phyloP scores from a whole-genome alignment of 23 red algal species.

The Chondrus crispus region DNA sequence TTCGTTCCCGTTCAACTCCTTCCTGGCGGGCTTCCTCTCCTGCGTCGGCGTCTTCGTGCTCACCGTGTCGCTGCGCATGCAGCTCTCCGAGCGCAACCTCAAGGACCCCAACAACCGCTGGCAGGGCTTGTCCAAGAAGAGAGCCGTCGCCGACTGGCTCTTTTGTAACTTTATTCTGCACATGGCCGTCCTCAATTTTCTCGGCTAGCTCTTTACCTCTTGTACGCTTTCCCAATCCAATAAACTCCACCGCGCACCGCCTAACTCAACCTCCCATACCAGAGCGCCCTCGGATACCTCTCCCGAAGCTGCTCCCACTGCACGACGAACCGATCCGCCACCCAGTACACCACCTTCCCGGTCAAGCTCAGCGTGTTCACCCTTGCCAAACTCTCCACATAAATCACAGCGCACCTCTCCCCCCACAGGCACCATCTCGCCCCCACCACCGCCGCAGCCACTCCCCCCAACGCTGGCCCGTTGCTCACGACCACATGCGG shows the following conservation, averaged over 20 bases:
- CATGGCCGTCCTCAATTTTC: slow-evolving; percentile 92
- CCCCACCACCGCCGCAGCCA: slow-evolving; percentile 35
- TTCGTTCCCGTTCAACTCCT: slow-evolving; percentile 97
- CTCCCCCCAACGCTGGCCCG: slow-evolving; percentile 44
- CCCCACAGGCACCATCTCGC: not conserved
- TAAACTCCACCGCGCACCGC: not conserved
- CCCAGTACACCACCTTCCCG: slow-evolving; percentile 59
- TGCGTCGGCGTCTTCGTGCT: slow-evolving; percentile 83
- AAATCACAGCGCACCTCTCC: slow-evolving; percentile 44
- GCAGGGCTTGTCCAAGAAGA: slow-evolving; percentile 10
- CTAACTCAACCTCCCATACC: slow-evolving; percentile 60
- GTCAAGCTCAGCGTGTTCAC: slow-evolving; percentile 60
- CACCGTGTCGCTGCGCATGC: slow-evolving; percentile 89
- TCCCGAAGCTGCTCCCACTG: slow-evolving; percentile 66
- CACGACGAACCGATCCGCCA: slow-evolving; percentile 87
- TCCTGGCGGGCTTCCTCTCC: slow-evolving; percentile 82
- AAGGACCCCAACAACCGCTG: slow-evolving; percentile 45
- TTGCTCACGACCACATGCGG: slow-evolving; percentile 30
- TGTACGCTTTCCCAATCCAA: too few species aligned
- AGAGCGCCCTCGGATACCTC: slow-evolving; percentile 57
- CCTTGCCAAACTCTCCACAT: slow-evolving; percentile 94
- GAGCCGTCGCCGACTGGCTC: slow-evolving; percentile 79
- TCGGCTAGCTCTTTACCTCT: slow-evolving; percentile 49
- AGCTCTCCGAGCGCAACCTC: slow-evolving; percentile 41
- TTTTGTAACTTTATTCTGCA: slow-evolving; percentile 88